Evolutionary conservation across 2,329 filamentous ascomycete species (phyloP), one percentile per base, ranked within the genome.

Genomic region (Apiospora marii): DNA sequence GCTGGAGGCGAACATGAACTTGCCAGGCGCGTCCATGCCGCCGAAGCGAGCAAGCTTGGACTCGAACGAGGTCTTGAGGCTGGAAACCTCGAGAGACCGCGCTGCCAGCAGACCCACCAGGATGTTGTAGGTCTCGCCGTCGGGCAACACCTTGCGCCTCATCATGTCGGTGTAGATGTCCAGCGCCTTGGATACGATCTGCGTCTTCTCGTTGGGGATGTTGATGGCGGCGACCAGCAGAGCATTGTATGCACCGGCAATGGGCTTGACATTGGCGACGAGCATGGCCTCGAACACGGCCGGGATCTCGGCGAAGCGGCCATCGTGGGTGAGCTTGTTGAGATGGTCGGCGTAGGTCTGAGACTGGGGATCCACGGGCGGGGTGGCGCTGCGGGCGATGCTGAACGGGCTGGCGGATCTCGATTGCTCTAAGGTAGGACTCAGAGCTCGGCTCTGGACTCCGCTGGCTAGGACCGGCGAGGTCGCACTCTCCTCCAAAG

Each of bases 111-210:
- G 86, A 72, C 93, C 91, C 71, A 99, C 93, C 24, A 99, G 87
- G 46, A 95, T 95, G 79, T 94, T 91, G 83, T 97, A 98, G 0
- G 96, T 98, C 72, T 93, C 90, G 71, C 92, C 91, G 81, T 98
- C 92, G 10, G 96, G 95, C 27, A 89, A 85, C 34, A 98, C 92
- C 77, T 92, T 92, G 75, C 95, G 93, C 76, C 92, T 91, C 77
- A 98, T 91, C 96, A 99, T 98, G 81, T 98, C 95, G 22, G 95
- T 93, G 82, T 98, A 99, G 70, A 99, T 93, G 84, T 98, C 95
- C 70, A 98, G 88, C 6, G 94, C 95, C 85, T 97, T 97, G 74
- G 94, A 92, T 19, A 97, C 94, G 70, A 96, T 91, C 84, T 97
- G 93, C 71, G 93, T 92, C 82, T 92, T 93, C 81, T 94, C 92